These are phyloP conservation scores for Tetracladium setigerum DNA, from an alignment of 495 filamentous ascomycete species.

Conservation along the genomic window DNA sequence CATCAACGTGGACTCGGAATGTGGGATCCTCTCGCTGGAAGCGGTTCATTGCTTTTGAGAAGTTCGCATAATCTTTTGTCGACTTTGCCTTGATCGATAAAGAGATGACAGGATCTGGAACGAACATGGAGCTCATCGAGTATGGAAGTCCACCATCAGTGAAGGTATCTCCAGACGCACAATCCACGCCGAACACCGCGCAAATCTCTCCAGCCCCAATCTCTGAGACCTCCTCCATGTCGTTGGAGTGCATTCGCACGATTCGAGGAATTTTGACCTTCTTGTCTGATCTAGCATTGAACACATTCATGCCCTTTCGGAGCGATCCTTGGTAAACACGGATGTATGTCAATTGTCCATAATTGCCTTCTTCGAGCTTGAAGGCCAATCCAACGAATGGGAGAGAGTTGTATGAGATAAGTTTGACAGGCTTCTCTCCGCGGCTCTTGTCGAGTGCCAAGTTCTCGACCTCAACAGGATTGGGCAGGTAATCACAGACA, in stretches of 20 bases:
- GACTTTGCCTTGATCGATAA: constrained; percentile 96
- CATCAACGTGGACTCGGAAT: constrained; percentile 88
- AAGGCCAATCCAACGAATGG: constrained; percentile 96
- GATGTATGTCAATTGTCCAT: constrained; percentile 96
- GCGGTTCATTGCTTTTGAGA: constrained; percentile 96
- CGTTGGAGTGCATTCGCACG: constrained; percentile 98
- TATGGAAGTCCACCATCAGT: constrained; percentile 92
- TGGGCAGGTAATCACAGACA: constrained; percentile 93
- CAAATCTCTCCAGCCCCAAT: constrained; percentile 96
- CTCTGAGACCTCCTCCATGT: constrained; percentile 94
- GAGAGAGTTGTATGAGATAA: constrained; percentile 84
- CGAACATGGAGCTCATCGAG: constrained; percentile 97
- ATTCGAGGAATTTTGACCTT: constrained; percentile 96
- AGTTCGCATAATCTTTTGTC: constrained; percentile 86
- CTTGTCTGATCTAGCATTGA: constrained; percentile 89
- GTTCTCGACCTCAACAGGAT: constrained; percentile 86
- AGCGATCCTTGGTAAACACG: constrained; percentile 95
- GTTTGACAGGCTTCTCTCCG: constrained; percentile 69
- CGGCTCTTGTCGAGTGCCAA: constrained; percentile 77
- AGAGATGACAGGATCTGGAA: constrained; percentile 96
- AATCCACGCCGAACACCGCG: constrained; percentile 97
- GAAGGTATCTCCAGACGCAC: constrained; percentile 96
- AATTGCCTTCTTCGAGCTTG: constrained; percentile 98
- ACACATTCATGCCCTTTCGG: constrained; percentile 81
- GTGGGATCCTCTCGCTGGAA: constrained; percentile 99